phyloP scores from a whole-genome alignment of 2,329 filamentous ascomycete genomes.

The Claviceps arundinis region DNA sequence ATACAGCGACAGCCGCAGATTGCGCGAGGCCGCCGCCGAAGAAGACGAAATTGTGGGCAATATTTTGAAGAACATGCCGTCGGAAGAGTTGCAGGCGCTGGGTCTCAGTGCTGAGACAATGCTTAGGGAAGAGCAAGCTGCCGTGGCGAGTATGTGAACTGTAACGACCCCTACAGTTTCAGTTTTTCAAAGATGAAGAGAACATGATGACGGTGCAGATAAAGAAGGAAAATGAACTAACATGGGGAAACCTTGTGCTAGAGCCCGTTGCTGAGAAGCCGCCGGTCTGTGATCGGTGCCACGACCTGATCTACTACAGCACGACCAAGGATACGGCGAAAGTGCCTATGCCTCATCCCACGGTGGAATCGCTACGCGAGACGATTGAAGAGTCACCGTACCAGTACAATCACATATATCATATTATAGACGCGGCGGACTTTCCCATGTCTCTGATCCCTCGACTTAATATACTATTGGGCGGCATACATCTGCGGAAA shows the following conservation, averaged over 20 bases:
- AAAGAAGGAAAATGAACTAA: not conserved
- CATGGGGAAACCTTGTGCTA: not conserved
- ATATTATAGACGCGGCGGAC: conserved; percentile 87
- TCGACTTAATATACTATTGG: conserved; percentile 55
- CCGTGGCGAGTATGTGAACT: conserved; percentile 1
- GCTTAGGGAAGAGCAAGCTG: conserved; percentile 7
- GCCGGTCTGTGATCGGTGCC: conserved; percentile 78
- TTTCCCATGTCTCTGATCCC: conserved; percentile 90
- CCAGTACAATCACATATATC: conserved; percentile 87
- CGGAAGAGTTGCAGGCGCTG: conserved; percentile 27
- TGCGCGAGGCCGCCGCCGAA: conserved; percentile 17
- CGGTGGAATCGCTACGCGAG: conserved; percentile 64
- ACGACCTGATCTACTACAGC: conserved; percentile 65
- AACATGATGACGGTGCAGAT: not conserved
- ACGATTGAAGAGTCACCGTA: conserved; percentile 83
- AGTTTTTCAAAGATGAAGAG: not conserved
- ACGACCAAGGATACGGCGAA: conserved; percentile 31
- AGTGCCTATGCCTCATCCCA: conserved; percentile 64
- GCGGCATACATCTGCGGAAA: conserved; percentile 61
- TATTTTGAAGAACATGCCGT: conserved; percentile 29
- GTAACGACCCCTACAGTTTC: no score
- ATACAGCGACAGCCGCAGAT: conserved; percentile 7
- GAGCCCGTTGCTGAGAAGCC: conserved; percentile 16
- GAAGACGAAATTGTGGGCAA: conserved; percentile 36
- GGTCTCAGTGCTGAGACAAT: conserved; percentile 32